phyloP scores from a whole-genome alignment of 164 flowering plant genomes.

The Magnolia officinalis region DNA sequence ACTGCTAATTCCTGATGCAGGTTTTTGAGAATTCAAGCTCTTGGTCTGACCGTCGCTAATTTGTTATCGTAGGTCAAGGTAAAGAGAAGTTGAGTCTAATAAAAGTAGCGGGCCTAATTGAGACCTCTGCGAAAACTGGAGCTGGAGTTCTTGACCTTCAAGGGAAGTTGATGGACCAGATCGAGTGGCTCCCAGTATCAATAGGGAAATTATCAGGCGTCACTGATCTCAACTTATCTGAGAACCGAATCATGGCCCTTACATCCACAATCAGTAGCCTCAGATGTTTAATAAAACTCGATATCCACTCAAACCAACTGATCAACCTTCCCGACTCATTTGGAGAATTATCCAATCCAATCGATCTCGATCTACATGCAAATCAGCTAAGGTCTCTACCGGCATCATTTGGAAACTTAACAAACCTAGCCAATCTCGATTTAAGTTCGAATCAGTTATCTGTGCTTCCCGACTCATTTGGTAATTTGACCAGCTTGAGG shows the following conservation, averaged over 20 bases:
- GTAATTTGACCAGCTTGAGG: conserved; percentile 45
- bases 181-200: conserved; percentile 79
- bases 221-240: conserved; percentile 47
- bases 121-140: conserved; percentile 44
- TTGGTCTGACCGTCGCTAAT: background rate
- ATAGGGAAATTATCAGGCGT: conserved; percentile 53
- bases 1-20: background rate
- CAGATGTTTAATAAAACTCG: conserved; percentile 47
- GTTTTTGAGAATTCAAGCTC: background rate
- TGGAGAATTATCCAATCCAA: conserved; percentile 46
- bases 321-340: conserved; percentile 61
- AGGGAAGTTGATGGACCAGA: conserved; percentile 60
- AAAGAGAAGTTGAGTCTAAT: conserved; percentile 49
- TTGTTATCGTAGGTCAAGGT: conserved; percentile 15
- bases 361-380: conserved; percentile 54
- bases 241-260: conserved; percentile 60
- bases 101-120: conserved; percentile 64
- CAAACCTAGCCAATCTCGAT: conserved; percentile 48
- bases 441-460: conserved; percentile 52
- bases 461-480: conserved; percentile 47
- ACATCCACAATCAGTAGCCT: conserved; percentile 50
- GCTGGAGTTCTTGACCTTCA: conserved; percentile 47
- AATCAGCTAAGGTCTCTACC: conserved; percentile 57
- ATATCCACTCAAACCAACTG: conserved; percentile 63
- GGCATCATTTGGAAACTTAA: conserved; percentile 47